Evolutionary conservation across 768 basidiomycete species (phyloP).

Genomic region (Lactarius evosmus): DNA sequence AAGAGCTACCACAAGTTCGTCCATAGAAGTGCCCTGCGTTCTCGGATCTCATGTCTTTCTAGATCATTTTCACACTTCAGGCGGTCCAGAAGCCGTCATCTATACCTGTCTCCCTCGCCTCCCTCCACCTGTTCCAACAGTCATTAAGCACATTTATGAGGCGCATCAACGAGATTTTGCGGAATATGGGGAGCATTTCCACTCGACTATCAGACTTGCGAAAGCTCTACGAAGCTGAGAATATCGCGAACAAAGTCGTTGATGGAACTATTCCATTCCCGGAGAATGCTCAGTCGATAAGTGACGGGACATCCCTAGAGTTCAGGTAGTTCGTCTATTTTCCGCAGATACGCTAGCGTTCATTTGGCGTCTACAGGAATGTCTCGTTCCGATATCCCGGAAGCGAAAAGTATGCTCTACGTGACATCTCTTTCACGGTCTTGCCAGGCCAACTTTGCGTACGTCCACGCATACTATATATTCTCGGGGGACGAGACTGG

Average conservation of each 20-base stretch:
- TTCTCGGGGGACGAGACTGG: not conserved
- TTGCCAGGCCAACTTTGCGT: constrained; percentile 71
- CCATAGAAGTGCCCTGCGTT: not conserved
- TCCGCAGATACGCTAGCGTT: constrained; percentile 30
- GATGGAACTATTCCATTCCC: constrained; percentile 50
- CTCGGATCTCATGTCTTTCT: not conserved
- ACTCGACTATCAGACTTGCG: constrained; percentile 53
- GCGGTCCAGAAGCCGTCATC: constrained; percentile 27
- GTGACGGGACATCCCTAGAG: constrained; percentile 48
- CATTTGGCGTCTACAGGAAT: constrained; percentile 41
- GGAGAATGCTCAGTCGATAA: constrained; percentile 18
- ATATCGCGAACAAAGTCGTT: constrained; percentile 55
- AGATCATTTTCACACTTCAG: constrained; percentile 28
- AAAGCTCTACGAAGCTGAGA: constrained; percentile 58
- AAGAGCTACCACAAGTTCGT: constrained; percentile 25
- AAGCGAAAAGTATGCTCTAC: constrained; percentile 50
- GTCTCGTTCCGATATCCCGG: constrained; percentile 71
- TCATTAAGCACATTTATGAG: constrained; percentile 50
- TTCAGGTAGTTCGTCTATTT: constrained; percentile 45
- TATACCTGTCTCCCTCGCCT: constrained; percentile 25
- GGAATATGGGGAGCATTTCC: constrained; percentile 52
- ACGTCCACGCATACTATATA: constrained; percentile 30
- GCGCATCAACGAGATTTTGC: constrained; percentile 47
- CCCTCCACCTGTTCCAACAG: constrained; percentile 52
- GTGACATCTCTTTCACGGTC: constrained; percentile 66